Evolutionary conservation across 441 rosid species (phyloP), one percentile per base, ranked within the genome.

Genomic region (Isatis lusitanica): DNA sequence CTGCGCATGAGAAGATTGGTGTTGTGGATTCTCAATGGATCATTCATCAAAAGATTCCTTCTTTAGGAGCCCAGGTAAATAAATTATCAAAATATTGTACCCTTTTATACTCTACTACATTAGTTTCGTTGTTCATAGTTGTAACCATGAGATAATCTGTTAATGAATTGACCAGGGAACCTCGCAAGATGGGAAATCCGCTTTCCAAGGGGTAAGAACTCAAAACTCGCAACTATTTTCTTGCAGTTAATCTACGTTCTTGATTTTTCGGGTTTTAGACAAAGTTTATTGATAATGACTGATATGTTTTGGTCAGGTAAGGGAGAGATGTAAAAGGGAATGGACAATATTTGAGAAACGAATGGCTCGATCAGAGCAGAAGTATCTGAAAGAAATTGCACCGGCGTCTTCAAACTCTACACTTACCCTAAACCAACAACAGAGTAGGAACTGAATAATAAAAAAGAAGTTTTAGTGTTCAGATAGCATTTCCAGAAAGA

Each of bases 11-110:
- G 88, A 94, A 89, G 86, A 94, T 94, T 53, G 98, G 98, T 61
- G 95, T 94, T 13, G 90, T 94, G 26, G 98, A 94, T 80, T 80
- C 97, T 82, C 98, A 94, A 70, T 94, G 97, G 97, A 86, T 94
- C 60, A 82, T 94, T 81, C 98, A 94, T 81, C 91, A 87, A 80
- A 78, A 85, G 43, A 84, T 94, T 78, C 97, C 97, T 31, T 86
- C 97, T 3, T 92, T 94, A 1, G 89, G 92, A 56, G 86, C 58
- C 75, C 95, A 94, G 92, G 98, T 91, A 83, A 70, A 52, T 40
- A 67, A 17, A 46, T 26, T 16, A 74, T 67, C 28, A 67, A 33
- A 68, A 12, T 59, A 36, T 7, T 33, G 1, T 52, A 61, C 26
- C 31, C n/a, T 60, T 46, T 12, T 62, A 18, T 36, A 6, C 26